These are phyloP conservation scores for Taiwanofungus camphoratus DNA, from an alignment of 1,284 basidiomycete genomes.

Conservation along the genomic window DNA sequence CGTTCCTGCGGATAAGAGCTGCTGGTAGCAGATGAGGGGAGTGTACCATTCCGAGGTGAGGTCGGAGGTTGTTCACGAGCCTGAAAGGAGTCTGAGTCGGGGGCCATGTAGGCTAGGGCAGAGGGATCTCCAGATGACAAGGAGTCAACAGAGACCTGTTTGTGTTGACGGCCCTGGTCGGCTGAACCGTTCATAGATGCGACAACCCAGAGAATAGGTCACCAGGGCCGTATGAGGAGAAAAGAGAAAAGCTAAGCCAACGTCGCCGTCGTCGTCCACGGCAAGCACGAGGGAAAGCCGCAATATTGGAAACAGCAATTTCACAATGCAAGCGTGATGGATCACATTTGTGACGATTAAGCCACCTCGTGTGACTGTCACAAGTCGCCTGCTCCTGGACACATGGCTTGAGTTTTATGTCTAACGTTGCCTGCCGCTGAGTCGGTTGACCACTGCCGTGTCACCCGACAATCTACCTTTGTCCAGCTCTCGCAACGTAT, in stretches of 20 bases:
- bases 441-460: too few species aligned
- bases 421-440: too few species aligned
- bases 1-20: constrained; percentile 41
- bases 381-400: too few species aligned
- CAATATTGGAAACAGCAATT: constrained; percentile 11
- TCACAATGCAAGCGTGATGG: constrained; percentile 5
- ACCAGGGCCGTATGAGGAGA: constrained; percentile 12
- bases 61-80: constrained; percentile 15
- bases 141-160: constrained; percentile 20
- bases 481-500: too few species aligned
- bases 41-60: constrained; percentile 18
- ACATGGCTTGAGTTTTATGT: too few species aligned
- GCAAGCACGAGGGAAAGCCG: constrained; percentile 14
- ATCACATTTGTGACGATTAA: too few species aligned
- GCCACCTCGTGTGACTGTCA: constrained; percentile 8
- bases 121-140: constrained; percentile 24
- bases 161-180: constrained; percentile 24
- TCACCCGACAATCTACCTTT: too few species aligned
- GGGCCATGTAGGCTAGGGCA: constrained; percentile 28
- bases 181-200: constrained; percentile 22
- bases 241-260: neutral
- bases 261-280: constrained; percentile 7
- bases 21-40: constrained; percentile 18
- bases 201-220: constrained; percentile 12
- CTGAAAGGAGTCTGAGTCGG: constrained; percentile 21